Percentiles rank a stretch among this genome's conserved stretches.
phyloP scores from a whole-genome alignment of 352 stramenopile genomes.

The Achlya hypogyna region DNA sequence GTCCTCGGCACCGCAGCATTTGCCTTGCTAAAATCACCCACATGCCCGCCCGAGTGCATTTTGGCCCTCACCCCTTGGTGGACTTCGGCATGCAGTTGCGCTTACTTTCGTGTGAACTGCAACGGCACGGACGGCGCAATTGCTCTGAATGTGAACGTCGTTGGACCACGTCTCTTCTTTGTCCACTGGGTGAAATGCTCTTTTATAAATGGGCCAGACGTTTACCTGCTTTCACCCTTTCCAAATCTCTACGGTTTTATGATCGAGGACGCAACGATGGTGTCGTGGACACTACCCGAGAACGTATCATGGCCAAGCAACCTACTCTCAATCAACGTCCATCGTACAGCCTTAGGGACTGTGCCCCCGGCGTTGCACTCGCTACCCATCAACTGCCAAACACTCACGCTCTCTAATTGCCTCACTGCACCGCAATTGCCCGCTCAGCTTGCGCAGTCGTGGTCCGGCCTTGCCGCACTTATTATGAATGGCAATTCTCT shows the following conservation, averaged over 20 bases:
- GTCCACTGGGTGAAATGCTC: not conserved
- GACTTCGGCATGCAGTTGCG: too few species aligned
- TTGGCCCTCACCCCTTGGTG: too few species aligned
- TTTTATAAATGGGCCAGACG: not conserved
- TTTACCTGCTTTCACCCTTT: not conserved
- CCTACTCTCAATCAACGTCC: not conserved
- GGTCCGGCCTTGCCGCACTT: not conserved
- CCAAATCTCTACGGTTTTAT: not conserved
- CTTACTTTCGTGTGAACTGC: not conserved
- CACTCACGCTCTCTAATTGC: not conserved
- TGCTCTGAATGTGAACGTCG: not conserved
- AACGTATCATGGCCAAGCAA: not conserved
- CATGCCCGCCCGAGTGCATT: too few species aligned
- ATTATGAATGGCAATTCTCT: not conserved
- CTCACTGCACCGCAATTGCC: not conserved
- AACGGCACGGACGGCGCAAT: not conserved
- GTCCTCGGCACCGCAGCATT: too few species aligned
- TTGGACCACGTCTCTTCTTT: not conserved
- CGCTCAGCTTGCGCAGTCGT: not conserved
- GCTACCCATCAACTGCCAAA: not conserved
- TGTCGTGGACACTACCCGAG: not conserved
- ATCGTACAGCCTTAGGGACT: not conserved
- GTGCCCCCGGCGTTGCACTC: not conserved
- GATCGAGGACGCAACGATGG: not conserved
- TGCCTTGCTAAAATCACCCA: too few species aligned